Conservation (phyloP, 2,329 filamentous ascomycete genomes). For the Chalaropsis thielavioides region DNA sequence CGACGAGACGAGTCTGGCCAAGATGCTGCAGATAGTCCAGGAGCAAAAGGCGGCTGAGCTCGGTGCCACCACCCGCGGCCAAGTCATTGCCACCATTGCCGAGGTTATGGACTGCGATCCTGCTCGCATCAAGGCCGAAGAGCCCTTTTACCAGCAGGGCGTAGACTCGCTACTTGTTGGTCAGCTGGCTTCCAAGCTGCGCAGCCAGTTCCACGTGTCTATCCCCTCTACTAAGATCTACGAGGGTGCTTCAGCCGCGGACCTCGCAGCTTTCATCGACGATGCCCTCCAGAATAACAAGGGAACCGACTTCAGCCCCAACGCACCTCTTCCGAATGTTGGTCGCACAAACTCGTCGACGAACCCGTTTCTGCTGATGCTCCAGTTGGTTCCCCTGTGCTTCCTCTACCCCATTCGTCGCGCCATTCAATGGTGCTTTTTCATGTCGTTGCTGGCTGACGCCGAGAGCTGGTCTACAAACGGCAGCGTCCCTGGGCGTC, state of each 20-base stretch:
- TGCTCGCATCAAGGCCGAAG: constrained; percentile 27
- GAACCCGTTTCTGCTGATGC: constrained; percentile 32
- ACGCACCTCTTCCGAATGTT: constrained; percentile 24
- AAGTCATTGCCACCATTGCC: constrained; percentile 31
- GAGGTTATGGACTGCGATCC: constrained; percentile 29
- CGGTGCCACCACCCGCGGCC: constrained; percentile 24
- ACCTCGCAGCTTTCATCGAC: constrained; percentile 29
- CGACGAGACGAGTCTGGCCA: constrained; percentile 27
- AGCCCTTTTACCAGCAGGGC: constrained; percentile 39
- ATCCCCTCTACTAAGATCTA: constrained; percentile 39
- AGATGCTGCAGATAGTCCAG: constrained; percentile 22
- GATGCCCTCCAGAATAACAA: constrained; percentile 19
- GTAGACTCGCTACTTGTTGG: constrained; percentile 42
- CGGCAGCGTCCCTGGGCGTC: constrained; percentile 29
- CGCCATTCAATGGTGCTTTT: constrained; percentile 38
- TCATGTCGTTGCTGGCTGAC: constrained; percentile 33
- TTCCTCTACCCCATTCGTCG: constrained; percentile 37
- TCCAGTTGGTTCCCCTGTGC: constrained; percentile 37
- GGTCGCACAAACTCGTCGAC: constrained; percentile 34
- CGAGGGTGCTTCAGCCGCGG: constrained; percentile 31
- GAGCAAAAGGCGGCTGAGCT: constrained; percentile 21
- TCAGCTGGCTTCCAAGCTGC: constrained; percentile 35
- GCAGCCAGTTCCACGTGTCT: constrained; percentile 34
- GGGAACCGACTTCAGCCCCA: constrained; percentile 13
- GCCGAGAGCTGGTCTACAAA: constrained; percentile 29